Evolutionary conservation across 371 early-diverging fungal genomes (phyloP).

Genomic region (Dinochytrium kinnereticum): DNA sequence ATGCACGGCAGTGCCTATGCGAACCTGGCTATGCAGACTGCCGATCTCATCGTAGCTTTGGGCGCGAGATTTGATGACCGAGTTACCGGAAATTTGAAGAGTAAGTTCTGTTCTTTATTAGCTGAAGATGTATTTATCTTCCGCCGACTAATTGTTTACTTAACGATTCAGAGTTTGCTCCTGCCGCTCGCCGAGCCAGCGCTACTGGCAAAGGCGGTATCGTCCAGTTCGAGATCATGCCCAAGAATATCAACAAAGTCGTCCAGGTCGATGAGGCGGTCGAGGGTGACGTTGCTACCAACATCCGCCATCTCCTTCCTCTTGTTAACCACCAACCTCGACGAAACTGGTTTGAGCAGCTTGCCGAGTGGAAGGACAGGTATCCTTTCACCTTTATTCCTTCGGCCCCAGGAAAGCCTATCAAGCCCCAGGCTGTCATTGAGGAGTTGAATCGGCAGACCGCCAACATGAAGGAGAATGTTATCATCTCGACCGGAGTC

Average conservation of each 20-base stretch:
- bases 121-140: neutral
- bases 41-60: constrained; percentile 93
- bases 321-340: constrained; percentile 69
- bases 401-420: constrained; percentile 63
- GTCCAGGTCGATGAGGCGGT: constrained; percentile 88
- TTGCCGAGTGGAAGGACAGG: constrained; percentile 84
- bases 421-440: constrained; percentile 93
- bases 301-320: constrained; percentile 79
- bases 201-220: constrained; percentile 91
- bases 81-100: constrained; percentile 87
- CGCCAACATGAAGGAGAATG: constrained; percentile 82
- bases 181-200: constrained; percentile 89
- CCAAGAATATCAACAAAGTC: constrained; percentile 98
- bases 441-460: constrained; percentile 89
- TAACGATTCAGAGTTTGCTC: constrained; percentile 74
- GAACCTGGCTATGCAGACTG: constrained; percentile 95
- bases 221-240: constrained; percentile 97
- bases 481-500: constrained; percentile 94
- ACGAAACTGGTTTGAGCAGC: constrained; percentile 79
- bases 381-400: constrained; percentile 81
- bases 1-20: constrained; percentile 98
- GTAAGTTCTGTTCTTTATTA: constrained; percentile 32
- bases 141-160: neutral
- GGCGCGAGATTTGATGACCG: constrained; percentile 98
- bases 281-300: constrained; percentile 92